phyloP scores from a whole-genome alignment of 805 yeast species.

The Saccharomycopsis oosterbeekiorum region DNA sequence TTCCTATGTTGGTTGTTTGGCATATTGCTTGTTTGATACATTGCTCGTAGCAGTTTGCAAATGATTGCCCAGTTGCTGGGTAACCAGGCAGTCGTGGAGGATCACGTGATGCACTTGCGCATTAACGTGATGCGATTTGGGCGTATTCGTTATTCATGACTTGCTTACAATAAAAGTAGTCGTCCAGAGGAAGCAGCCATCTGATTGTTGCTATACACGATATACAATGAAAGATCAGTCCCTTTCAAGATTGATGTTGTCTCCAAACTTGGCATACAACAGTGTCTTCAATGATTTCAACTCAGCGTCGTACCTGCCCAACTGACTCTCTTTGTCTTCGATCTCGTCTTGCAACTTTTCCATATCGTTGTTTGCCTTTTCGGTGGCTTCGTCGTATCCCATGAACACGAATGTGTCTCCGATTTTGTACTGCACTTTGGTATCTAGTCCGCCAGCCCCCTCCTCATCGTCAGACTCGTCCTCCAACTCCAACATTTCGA shows the following conservation, averaged over 20 bases:
- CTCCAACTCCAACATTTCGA: slow-evolving; percentile 62
- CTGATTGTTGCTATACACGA: too few species aligned
- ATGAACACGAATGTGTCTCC: slow-evolving; percentile 76
- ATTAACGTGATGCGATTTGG: neutral
- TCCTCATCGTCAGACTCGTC: slow-evolving; percentile 25
- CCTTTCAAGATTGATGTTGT: slow-evolving; percentile 75
- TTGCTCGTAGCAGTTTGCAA: too few species aligned
- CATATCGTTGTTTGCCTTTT: slow-evolving; percentile 54
- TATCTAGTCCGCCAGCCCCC: neutral
- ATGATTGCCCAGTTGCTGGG: too few species aligned
- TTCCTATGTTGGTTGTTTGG: neutral
- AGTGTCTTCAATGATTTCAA: slow-evolving; percentile 54
- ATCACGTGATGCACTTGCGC: too few species aligned
- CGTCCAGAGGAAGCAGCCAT: too few species aligned
- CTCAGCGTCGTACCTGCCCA: slow-evolving; percentile 43
- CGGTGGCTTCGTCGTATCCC: slow-evolving; percentile 56
- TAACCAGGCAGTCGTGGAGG: too few species aligned
- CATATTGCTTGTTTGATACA: neutral
- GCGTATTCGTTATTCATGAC: too few species aligned
- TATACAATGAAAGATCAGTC: slow-evolving; percentile 1
- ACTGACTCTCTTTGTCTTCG: slow-evolving; percentile 33
- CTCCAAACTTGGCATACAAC: slow-evolving; percentile 85
- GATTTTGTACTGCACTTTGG: slow-evolving; percentile 48
- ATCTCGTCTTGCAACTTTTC: slow-evolving; percentile 44
- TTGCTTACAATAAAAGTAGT: too few species aligned